Evolutionary conservation across 352 stramenopile genomes (phyloP).

Genomic region (Phytophthora megakarya): DNA sequence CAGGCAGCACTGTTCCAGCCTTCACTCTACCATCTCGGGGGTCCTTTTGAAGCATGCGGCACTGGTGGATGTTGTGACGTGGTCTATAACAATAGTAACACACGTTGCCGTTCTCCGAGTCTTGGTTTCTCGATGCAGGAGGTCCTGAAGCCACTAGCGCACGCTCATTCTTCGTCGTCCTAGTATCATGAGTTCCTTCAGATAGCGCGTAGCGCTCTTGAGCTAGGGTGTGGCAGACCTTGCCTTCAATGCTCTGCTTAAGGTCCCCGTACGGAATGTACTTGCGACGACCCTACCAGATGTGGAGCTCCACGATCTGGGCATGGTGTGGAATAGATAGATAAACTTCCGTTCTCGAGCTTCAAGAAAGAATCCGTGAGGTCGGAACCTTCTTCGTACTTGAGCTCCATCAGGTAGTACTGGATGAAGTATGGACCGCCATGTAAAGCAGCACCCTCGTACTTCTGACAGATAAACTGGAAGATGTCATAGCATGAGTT

Average conservation of each 20-base stretch:
- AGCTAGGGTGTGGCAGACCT: neutral
- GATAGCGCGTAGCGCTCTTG: neutral
- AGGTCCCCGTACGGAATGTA: no score
- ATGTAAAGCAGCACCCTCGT: no score
- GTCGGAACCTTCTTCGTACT: conserved; percentile 1
- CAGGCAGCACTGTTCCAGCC: no score
- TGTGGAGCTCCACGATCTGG: no score
- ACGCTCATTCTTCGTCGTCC: neutral
- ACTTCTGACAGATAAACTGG: no score
- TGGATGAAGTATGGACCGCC: conserved; percentile 13
- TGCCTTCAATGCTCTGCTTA: no score
- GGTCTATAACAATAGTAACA: conserved; percentile 4
- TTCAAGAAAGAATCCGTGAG: neutral
- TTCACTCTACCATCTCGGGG: no score
- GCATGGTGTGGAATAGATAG: conserved; percentile 3
- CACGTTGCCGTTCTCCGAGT: neutral
- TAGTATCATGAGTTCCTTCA: neutral
- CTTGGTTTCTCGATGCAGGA: neutral
- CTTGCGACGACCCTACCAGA: no score
- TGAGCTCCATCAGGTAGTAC: neutral
- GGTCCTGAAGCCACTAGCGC: neutral
- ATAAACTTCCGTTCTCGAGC: neutral
- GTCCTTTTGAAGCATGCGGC: no score
- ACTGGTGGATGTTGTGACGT: conserved; percentile 4
- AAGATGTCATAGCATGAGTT: no score